Base-by-base conservation (phyloP, 129 eudicot species). In the Artemisia annua region DNA sequence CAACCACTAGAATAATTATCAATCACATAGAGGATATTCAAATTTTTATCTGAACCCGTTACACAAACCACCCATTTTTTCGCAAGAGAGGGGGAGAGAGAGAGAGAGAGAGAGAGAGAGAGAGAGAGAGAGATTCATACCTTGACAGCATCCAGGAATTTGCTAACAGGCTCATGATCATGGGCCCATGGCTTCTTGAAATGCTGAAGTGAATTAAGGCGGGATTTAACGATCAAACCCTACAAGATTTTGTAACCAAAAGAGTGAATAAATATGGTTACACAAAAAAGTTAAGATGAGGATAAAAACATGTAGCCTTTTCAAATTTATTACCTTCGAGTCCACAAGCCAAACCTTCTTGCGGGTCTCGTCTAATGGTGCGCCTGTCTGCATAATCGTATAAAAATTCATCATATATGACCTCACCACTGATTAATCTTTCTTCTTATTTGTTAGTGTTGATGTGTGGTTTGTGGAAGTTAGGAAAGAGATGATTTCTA, bases 131-230 rank as follows among this genome's bases (percentile, higher is more conserved):
- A 39, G 50, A 19, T 30, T 58, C 61, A 54, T 51, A 94, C 99
- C 93, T 94, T 90, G 15, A 95, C 95, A 70, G 90, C 96, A 71
- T 90, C 86, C 75, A 86, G 61, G 70, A 95, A 82, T 5, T 71
- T 66, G 0, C 22, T 20, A 20, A 20, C 22, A 20, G 22, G 22
- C 32, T 94, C 93, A 48, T 86, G 93, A 24, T 94, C 97, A 72
- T 94, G 98, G 75, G 98, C 99, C 99, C 99, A 95, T 5, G 97
- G 96, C 82, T 85, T 86, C 94, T 90, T 95, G 71, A 90, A 95
- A 80, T 90, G 96, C 59, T 95, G 99, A 78, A 95, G 94, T 56
- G 94, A 86, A n/a, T 88, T 94, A 82, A 83, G 32, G 52, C 99
- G 96, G 60, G 91, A 88, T 56, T 78, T 83, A 71, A 95, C 96